Conservation (phyloP, 75 land plant species). For the Pinus tabuliformis region DNA sequence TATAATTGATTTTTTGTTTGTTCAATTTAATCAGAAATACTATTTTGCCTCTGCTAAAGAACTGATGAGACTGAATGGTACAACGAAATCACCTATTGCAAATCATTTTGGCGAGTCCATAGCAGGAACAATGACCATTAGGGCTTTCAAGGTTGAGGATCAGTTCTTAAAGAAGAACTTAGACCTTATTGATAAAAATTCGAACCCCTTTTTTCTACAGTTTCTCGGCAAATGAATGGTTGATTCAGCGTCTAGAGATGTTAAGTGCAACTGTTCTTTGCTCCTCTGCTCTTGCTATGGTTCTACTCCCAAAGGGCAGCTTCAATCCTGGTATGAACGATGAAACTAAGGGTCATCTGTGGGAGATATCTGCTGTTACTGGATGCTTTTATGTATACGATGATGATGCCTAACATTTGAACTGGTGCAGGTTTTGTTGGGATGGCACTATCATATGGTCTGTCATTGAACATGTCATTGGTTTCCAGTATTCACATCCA, state of each 20-base stretch:
- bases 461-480: slow-evolving; percentile 37
- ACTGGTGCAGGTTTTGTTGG: slow-evolving; percentile 44
- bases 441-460: slow-evolving; percentile 37
- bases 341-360: background rate
- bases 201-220: slow-evolving; percentile 40
- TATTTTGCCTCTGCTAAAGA: slow-evolving; percentile 35
- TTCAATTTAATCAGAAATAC: slow-evolving; percentile 20
- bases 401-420: background rate
- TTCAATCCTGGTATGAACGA: slow-evolving; percentile 29
- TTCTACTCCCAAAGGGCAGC: slow-evolving; percentile 26
- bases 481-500: slow-evolving; percentile 32
- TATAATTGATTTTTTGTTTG: background rate
- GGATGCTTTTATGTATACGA: background rate
- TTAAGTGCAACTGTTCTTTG: slow-evolving; percentile 17
- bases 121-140: slow-evolving; percentile 37
- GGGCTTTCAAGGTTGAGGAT: slow-evolving; percentile 29
- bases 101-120: slow-evolving; percentile 41
- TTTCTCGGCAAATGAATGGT: slow-evolving; percentile 34
- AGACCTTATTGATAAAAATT: slow-evolving; percentile 28
- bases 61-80: slow-evolving; percentile 40
- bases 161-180: slow-evolving; percentile 28
- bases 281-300: slow-evolving; percentile 32
- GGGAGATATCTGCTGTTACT: background rate
- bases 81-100: slow-evolving; percentile 42
- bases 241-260: slow-evolving; percentile 33